These are phyloP conservation scores for Quambalaria eucalypti DNA, from an alignment of 1,284 basidiomycete genomes.

Conservation along the genomic window DNA sequence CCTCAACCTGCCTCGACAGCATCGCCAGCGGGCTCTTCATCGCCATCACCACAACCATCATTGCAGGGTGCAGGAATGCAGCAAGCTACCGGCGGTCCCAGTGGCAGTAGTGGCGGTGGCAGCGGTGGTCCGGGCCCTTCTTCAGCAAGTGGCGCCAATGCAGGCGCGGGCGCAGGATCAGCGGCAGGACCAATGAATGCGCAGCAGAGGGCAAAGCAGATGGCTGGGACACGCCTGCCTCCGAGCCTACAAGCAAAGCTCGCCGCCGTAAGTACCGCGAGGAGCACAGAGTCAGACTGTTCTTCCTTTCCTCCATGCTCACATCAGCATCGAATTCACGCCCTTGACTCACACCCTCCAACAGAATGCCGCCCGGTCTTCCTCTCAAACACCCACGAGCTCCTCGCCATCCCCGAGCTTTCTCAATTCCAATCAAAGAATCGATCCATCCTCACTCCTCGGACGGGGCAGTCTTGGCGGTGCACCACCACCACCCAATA, in stretches of 20 bases:
- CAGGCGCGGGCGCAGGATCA: no score
- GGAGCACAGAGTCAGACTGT: slow-evolving; percentile 13
- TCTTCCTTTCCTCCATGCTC: slow-evolving; percentile 17
- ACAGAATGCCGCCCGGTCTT: neutral
- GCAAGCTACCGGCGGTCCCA: no score
- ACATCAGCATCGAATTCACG: neutral
- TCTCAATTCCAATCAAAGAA: neutral
- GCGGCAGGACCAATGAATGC: slow-evolving; percentile 1
- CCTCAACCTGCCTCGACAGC: no score
- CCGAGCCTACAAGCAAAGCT: slow-evolving; percentile 85
- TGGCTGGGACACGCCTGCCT: slow-evolving; percentile 51
- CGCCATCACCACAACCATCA: no score
- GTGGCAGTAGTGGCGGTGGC: no score
- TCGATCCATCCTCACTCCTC: slow-evolving; percentile 1
- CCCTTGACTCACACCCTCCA: neutral
- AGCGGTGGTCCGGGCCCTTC: no score
- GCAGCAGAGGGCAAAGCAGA: slow-evolving; percentile 28
- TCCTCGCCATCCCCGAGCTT: neutral
- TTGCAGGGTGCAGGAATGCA: no score
- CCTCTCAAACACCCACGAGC: slow-evolving; percentile 5
- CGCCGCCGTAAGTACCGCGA: slow-evolving; percentile 60
- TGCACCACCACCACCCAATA: neutral
- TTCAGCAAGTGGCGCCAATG: no score
- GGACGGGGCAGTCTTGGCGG: slow-evolving; percentile 12
- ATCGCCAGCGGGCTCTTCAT: neutral